Percentiles rank a stretch among this genome's conserved stretches.
Conservation (phyloP, 306 rosid genomes). For the Medicago lupulina region DNA sequence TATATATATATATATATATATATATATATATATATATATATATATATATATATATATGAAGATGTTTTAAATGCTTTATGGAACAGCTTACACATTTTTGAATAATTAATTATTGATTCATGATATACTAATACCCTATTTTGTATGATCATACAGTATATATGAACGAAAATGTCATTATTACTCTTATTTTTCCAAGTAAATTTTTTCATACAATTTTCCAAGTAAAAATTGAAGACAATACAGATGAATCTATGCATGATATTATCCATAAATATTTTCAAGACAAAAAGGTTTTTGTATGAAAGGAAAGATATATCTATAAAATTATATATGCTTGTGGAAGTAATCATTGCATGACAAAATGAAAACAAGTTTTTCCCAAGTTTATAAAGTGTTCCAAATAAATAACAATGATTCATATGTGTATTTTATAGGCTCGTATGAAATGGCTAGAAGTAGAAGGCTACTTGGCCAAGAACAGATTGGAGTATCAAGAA, state of each 20-base stretch:
- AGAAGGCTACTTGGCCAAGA: conserved; percentile 8
- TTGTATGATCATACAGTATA: neutral
- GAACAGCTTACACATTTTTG: neutral
- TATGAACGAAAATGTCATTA: neutral
- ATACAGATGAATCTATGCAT: neutral
- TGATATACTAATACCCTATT: neutral
- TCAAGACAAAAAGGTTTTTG: neutral
- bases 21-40: no score
- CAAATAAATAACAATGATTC: no score
- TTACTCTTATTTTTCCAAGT: neutral
- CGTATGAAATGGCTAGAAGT: neutral
- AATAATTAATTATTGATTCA: neutral
- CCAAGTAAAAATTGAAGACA: neutral
- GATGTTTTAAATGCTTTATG: neutral
- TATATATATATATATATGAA: no score
- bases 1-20: no score
- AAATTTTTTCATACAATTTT: no score
- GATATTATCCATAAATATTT: neutral
- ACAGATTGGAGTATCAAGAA: neutral
- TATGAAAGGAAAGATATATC: neutral
- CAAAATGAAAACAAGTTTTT: neutral
- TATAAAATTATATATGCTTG: neutral
- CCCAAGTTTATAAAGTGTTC: no score
- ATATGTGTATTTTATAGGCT: conserved; percentile 9
- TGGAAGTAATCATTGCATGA: neutral